Percentiles rank a stretch among this genome's conserved stretches.
phyloP scores from a whole-genome alignment of 257 asterid species.

The Cordia subcordata region DNA sequence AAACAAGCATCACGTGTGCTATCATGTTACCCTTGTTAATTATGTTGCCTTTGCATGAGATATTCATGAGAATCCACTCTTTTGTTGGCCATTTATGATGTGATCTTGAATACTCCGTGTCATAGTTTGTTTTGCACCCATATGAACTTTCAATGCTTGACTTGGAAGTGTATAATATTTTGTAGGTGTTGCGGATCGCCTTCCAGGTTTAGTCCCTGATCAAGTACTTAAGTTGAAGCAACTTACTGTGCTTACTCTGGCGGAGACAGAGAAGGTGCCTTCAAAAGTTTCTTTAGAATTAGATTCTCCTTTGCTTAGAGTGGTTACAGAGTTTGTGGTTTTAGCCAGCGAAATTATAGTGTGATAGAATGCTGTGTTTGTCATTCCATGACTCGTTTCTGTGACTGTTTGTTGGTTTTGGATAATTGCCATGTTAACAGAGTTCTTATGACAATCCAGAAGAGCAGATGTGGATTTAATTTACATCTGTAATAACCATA shows the following conservation, averaged over 20 bases:
- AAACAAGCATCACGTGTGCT: too few species aligned
- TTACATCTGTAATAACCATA: too few species aligned
- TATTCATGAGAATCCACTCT: neutral
- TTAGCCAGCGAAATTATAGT: too few species aligned
- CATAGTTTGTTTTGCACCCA: neutral
- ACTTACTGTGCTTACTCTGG: slow-evolving; percentile 86
- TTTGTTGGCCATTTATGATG: too few species aligned
- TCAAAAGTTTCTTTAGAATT: neutral
- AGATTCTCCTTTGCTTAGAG: neutral
- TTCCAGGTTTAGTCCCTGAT: slow-evolving; percentile 39
- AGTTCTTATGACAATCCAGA: too few species aligned
- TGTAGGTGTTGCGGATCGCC: slow-evolving; percentile 52
- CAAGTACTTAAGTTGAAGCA: slow-evolving; percentile 66
- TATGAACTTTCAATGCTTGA: neutral
- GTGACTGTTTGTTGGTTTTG: too few species aligned
- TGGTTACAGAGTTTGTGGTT: too few species aligned
- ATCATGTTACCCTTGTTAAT: neutral
- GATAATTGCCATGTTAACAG: too few species aligned
- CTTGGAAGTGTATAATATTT: neutral
- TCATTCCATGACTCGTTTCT: too few species aligned
- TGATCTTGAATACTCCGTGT: too few species aligned
- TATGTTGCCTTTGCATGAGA: neutral
- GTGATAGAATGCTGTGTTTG: too few species aligned
- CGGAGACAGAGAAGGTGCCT: slow-evolving; percentile 82
- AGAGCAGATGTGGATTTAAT: too few species aligned